phyloP scores from a whole-genome alignment of 202 grass and related monocot species.

The Zoysia matrella region DNA sequence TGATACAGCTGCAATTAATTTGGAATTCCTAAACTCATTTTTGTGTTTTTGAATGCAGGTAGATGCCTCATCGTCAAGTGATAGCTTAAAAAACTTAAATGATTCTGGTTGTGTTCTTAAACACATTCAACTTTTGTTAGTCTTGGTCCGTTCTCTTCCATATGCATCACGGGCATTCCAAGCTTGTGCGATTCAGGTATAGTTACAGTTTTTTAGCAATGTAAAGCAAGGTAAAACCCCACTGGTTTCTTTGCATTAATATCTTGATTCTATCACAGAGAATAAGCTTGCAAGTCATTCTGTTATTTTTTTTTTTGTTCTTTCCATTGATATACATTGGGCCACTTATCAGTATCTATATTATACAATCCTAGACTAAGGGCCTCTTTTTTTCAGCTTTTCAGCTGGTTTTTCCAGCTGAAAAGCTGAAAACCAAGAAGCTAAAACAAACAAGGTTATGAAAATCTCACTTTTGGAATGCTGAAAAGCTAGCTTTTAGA shows the following conservation, averaged over 20 bases:
- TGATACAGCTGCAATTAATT: constrained; percentile 17
- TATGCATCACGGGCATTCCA: constrained; percentile 94
- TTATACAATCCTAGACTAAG: not conserved
- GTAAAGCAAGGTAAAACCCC: too few species aligned
- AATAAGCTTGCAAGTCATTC: constrained; percentile 7
- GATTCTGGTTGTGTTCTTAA: constrained; percentile 91
- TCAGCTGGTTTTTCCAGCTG: too few species aligned
- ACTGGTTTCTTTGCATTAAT: not conserved
- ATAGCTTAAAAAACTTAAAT: constrained; percentile 78
- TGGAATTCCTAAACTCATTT: constrained; percentile 22
- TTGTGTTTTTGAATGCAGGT: constrained; percentile 60
- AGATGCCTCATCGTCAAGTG: constrained; percentile 77
- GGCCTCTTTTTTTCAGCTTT: too few species aligned
- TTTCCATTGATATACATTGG: constrained; percentile 26
- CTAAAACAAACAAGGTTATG: too few species aligned
- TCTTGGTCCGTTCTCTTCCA: constrained; percentile 83
- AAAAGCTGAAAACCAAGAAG: too few species aligned
- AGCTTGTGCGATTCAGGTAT: constrained; percentile 75
- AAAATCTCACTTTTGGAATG: too few species aligned
- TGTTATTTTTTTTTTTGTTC: constrained; percentile 26
- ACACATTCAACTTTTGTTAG: constrained; percentile 84
- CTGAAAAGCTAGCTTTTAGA: too few species aligned
- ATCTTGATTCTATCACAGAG: constrained; percentile 24
- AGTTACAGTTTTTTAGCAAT: not conserved
- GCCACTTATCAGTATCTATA: not conserved